Evolutionary conservation across 805 yeast species (phyloP), one percentile per base, ranked within the genome.

Genomic region (Pichia rugopelliculosa): DNA sequence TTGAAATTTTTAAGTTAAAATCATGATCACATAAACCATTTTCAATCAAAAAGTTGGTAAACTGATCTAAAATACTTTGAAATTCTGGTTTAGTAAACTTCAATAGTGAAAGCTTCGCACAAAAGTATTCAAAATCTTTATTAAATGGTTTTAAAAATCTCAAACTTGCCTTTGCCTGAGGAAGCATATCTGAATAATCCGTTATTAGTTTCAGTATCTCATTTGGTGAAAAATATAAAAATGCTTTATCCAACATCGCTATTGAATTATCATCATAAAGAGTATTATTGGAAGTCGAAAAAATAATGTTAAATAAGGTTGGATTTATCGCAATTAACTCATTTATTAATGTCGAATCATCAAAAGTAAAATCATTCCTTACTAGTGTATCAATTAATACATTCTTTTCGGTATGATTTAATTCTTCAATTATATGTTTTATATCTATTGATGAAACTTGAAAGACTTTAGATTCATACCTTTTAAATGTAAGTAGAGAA

Each of bases 121-220:
- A 45, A 11, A 25, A 12, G 27, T 40, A 45, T n/a, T 45, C 48
- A 45, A 45, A 45, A n/a, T 13, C 12, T 1, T 45, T n/a, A 9
- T 24, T 17, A 33, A 33, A 45, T 3, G 30, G 34, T n/a, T 23
- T 24, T 23, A 30, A 45, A 20, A 24, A 23, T 13, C 20, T 20
- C 9, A 45, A 25, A 23, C 27, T 18, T 41, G 20, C 17, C 4
- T 30, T 22, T 3, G 36, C 3, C 21, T 23, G 22, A 6, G 10
- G 6, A 3, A 27, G 10, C 3, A 13, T 21, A 18, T 27, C n/a
- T 9, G 30, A 25, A 36, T 41, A 33, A 2, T 23, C 18, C 4
- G 38, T 4, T 5, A 41, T 36, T 8, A 46, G 0, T 17, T 42
- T 18, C 1, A 47, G 24, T 6, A 42, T 13, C 26, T 42, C 39